A percentile compares a stretch with the other conserved stretches of the same genome.
Conservation (phyloP, 2,329 filamentous ascomycete species). For the Neofusicoccum ribis region DNA sequence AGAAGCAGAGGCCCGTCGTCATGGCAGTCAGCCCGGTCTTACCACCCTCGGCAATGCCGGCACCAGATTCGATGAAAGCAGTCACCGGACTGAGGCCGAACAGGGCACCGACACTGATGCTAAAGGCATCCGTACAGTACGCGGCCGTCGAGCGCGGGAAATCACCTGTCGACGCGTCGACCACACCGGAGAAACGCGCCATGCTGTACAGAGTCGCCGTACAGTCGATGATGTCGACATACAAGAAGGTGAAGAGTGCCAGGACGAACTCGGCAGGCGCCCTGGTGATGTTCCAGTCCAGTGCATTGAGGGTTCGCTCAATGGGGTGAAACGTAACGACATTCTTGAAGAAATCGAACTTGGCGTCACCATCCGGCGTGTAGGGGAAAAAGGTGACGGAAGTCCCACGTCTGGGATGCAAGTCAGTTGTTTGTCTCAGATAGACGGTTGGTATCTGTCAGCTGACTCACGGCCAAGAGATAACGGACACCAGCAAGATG, state of each 20-base stretch:
- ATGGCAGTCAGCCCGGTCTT: constrained; percentile 80
- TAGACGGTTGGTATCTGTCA: background rate
- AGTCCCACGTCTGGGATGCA: constrained; percentile 56
- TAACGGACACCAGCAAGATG: constrained; percentile 79
- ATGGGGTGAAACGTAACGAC: constrained; percentile 82
- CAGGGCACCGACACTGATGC: constrained; percentile 77
- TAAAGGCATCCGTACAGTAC: constrained; percentile 80
- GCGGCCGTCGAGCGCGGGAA: constrained; percentile 83
- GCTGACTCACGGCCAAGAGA: constrained; percentile 70
- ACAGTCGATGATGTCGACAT: constrained; percentile 86
- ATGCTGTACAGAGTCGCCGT: constrained; percentile 87
- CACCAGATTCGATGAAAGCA: constrained; percentile 83
- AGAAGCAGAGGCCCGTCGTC: constrained; percentile 77
- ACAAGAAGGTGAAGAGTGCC: constrained; percentile 85
- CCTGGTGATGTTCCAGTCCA: constrained; percentile 68
- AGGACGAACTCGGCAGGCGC: constrained; percentile 75
- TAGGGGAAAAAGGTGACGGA: constrained; percentile 78
- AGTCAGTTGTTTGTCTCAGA: constrained; percentile 25
- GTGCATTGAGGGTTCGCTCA: constrained; percentile 64
- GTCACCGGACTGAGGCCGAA: constrained; percentile 80
- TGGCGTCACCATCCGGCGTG: constrained; percentile 63
- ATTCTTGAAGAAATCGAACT: constrained; percentile 82
- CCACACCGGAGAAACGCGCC: constrained; percentile 78
- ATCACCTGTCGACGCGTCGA: constrained; percentile 79
- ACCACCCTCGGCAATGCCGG: constrained; percentile 84